These are phyloP conservation scores for Rostrohypoxylon terebratum DNA, from an alignment of 495 filamentous ascomycete genomes.

Conservation along the genomic window DNA sequence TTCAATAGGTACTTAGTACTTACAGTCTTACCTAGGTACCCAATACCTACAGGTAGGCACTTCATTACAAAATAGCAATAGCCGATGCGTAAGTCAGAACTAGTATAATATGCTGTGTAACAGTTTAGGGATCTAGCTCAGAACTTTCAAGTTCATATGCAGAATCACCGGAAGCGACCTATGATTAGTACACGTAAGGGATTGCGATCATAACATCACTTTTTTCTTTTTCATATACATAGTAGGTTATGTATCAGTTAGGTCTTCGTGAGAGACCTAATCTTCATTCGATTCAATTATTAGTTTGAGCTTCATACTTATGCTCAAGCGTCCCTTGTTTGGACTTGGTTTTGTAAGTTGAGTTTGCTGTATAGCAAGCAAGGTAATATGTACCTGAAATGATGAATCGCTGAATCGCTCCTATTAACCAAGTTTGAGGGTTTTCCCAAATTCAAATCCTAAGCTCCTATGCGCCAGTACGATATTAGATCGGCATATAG, in stretches of 20 bases:
- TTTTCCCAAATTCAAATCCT: conserved; percentile 20
- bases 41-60: not conserved
- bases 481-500: conserved; percentile 29
- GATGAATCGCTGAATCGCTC: conserved; percentile 9
- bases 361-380: conserved; percentile 27
- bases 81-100: not conserved
- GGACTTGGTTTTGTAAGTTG: conserved; percentile 35
- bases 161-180: not conserved
- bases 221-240: not conserved
- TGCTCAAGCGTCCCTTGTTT: conserved; percentile 13
- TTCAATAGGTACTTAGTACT: not conserved
- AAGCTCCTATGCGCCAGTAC: conserved; percentile 29
- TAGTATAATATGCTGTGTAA: not conserved
- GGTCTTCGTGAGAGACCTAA: conserved; percentile 6
- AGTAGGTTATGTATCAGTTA: not conserved
- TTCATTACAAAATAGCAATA: not conserved
- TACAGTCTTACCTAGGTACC: not conserved
- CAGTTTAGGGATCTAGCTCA: not conserved
- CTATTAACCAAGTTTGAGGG: conserved; percentile 33
- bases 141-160: not conserved
- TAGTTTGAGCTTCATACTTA: conserved; percentile 24
- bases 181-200: not conserved
- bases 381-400: conserved; percentile 30
- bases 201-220: not conserved
- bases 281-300: conserved; percentile 39